phyloP scores from a whole-genome alignment of 345 rosid species.

The Linum trigynum region DNA sequence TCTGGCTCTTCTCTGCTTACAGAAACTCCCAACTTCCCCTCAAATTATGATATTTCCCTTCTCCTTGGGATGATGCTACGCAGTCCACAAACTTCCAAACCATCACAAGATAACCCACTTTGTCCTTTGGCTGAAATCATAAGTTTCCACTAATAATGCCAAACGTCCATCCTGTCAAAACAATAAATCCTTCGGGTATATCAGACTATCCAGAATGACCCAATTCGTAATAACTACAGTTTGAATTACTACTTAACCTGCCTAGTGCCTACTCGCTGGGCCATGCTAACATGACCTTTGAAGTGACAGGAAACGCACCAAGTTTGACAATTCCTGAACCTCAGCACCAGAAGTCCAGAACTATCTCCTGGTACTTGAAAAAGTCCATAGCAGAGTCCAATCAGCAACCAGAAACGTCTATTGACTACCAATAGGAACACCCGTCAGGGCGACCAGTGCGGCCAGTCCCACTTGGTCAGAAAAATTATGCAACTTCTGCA shows the following conservation, averaged over 20 bases:
- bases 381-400: not conserved
- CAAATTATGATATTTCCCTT: not conserved
- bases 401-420: not conserved
- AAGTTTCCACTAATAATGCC: too few species aligned
- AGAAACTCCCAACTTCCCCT: not conserved
- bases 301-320: constrained; percentile 9
- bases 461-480: not conserved
- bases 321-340: constrained; percentile 29
- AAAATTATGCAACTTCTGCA: not conserved
- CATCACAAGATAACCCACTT: constrained; percentile 7
- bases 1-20: too few species aligned
- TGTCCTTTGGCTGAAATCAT: constrained; percentile 1
- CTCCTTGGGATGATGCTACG: not conserved
- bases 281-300: constrained; percentile 10
- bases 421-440: not conserved
- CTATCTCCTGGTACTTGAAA: not conserved
- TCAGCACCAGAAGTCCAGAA: constrained; percentile 12
- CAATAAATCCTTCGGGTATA: too few species aligned
- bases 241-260: too few species aligned
- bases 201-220: not conserved
- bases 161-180: too few species aligned
- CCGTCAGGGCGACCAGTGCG: not conserved
- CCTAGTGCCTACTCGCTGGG: constrained; percentile 1
- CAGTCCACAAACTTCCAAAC: not conserved
- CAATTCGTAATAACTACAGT: too few species aligned